A percentile compares a stretch with the other conserved stretches of the same genome.
Evolutionary conservation across 495 filamentous ascomycete species (phyloP).

Genomic region (Opeltia flavorubescens): DNA sequence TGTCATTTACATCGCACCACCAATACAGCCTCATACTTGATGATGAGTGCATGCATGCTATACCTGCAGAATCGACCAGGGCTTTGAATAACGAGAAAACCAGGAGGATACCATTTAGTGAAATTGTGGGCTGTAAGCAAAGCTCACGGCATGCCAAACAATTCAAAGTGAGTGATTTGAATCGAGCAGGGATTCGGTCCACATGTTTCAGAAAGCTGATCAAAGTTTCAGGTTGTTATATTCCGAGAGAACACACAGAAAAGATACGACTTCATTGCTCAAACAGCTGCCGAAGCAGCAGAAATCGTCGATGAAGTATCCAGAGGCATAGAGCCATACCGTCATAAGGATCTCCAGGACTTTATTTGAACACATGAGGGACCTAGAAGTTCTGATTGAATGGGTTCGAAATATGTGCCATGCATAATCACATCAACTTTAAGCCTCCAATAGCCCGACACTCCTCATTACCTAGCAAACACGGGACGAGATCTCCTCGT

Average conservation of each 20-base stretch:
- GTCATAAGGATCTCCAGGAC: neutral
- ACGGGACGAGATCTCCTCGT: too few species aligned
- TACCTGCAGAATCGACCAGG: conserved; percentile 54
- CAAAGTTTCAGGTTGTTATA: conserved; percentile 46
- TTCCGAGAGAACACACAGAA: conserved; percentile 77
- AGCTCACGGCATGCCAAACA: conserved; percentile 79
- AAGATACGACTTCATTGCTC: conserved; percentile 92
- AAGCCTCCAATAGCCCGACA: too few species aligned
- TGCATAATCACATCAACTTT: too few species aligned
- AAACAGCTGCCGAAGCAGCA: conserved; percentile 59
- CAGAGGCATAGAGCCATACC: conserved; percentile 39
- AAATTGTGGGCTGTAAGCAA: conserved; percentile 87
- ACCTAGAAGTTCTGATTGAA: too few species aligned
- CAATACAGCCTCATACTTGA: conserved; percentile 79
- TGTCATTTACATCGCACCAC: conserved; percentile 78
- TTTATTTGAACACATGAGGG: too few species aligned
- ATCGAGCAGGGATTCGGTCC: neutral
- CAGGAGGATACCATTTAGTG: conserved; percentile 81
- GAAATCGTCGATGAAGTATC: conserved; percentile 84
- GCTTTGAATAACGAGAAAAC: conserved; percentile 47
- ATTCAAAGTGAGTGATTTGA: conserved; percentile 49
- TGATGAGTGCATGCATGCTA: conserved; percentile 90
- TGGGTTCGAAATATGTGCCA: too few species aligned
- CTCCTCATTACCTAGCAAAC: too few species aligned
- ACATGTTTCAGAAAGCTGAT: neutral